Conservation (phyloP, 495 filamentous ascomycete species). For the Pseudevernia furfuracea region DNA sequence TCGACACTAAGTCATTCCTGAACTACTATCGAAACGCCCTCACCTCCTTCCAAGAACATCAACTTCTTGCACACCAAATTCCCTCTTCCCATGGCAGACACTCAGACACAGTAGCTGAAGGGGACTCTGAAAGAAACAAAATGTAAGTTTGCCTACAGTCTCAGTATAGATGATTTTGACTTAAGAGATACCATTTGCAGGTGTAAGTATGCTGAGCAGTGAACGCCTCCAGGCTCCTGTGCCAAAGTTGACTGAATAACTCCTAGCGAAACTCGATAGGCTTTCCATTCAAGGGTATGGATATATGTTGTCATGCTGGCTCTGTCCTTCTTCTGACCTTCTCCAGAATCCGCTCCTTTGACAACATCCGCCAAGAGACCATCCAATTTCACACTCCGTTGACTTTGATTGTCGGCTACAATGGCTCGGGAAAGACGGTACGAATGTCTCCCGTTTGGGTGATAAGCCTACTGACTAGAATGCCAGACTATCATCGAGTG, state of each 20-base stretch:
- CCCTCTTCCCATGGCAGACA: not conserved
- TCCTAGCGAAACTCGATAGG: conserved; percentile 72
- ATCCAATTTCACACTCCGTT: conserved; percentile 86
- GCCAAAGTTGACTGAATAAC: conserved; percentile 8
- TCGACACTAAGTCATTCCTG: not conserved
- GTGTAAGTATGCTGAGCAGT: conserved; percentile 12
- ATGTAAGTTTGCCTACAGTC: conserved; percentile 7
- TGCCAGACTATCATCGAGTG: conserved; percentile 90
- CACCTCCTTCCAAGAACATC: not conserved
- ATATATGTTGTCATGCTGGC: not conserved
- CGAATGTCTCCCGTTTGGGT: conserved; percentile 8
- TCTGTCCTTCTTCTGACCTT: conserved; percentile 5
- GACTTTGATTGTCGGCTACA: conserved; percentile 92
- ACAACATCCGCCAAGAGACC: conserved; percentile 63
- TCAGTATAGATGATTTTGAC: not conserved
- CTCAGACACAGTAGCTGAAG: not conserved
- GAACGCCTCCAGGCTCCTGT: not conserved
- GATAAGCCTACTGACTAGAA: conserved; percentile 2
- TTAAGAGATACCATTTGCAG: not conserved
- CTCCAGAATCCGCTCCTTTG: conserved; percentile 81
- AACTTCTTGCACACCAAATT: not conserved
- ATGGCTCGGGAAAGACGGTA: conserved; percentile 93
- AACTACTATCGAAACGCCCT: not conserved
- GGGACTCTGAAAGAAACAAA: not conserved
- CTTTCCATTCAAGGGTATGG: conserved; percentile 71